phyloP scores from a whole-genome alignment of 2,329 filamentous ascomycete genomes.

The Colletotrichum tofieldiae region DNA sequence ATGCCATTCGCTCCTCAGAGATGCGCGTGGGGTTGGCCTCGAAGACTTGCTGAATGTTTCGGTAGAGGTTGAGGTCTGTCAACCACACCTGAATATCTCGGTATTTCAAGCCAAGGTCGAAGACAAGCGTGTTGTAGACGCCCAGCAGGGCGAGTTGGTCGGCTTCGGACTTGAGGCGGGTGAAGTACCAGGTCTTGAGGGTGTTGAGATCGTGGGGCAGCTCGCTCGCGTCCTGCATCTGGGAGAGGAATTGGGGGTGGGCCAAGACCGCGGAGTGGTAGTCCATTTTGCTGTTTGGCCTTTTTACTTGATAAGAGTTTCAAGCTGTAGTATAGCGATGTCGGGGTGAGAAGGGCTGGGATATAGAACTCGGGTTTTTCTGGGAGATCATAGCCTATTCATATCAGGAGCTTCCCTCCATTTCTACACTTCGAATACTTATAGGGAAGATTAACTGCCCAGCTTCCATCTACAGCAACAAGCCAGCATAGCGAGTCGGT shows the following conservation, averaged over 20 bases:
- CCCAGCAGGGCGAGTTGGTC: constrained; percentile 16
- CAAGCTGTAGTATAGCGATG: background rate
- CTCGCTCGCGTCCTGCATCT: background rate
- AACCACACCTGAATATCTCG: background rate
- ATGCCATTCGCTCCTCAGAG: background rate
- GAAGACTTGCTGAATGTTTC: background rate
- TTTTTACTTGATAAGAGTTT: background rate
- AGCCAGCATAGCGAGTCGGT: too few species aligned
- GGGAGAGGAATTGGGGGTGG: background rate
- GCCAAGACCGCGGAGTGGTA: background rate
- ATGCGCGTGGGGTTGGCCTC: background rate
- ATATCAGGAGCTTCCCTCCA: too few species aligned
- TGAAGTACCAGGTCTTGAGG: constrained; percentile 16
- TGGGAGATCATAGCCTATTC: background rate
- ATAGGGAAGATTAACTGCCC: too few species aligned
- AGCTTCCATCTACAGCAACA: too few species aligned
- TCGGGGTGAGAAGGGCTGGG: background rate
- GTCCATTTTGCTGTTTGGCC: background rate
- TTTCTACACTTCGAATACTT: background rate
- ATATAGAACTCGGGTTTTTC: too few species aligned
- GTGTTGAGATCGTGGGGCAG: background rate
- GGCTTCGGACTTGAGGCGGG: background rate
- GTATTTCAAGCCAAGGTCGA: background rate
- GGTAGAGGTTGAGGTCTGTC: background rate
- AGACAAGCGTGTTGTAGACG: constrained; percentile 21